Percentiles rank a stretch among this genome's conserved stretches.
phyloP scores from a whole-genome alignment of 441 rosid species.

The Gossypium schwendimanii region DNA sequence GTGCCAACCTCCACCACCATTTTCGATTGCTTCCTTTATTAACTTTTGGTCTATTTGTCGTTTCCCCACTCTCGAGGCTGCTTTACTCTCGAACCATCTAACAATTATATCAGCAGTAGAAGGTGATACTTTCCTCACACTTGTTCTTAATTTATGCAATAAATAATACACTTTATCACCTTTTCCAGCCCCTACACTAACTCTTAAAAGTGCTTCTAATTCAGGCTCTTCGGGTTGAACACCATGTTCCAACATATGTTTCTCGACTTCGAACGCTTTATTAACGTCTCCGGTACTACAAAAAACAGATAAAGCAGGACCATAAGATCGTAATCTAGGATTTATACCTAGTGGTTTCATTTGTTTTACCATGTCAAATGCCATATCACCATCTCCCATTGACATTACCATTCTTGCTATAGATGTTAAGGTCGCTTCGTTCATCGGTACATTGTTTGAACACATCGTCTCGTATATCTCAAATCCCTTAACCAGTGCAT shows the following conservation, averaged over 20 bases:
- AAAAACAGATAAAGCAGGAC: slow-evolving; percentile 49
- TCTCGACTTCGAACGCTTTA: slow-evolving; percentile 50
- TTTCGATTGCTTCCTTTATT: slow-evolving; percentile 33
- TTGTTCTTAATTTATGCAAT: slow-evolving; percentile 49
- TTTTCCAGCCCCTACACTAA: slow-evolving; percentile 39
- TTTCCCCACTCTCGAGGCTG: slow-evolving; percentile 51
- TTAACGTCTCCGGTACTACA: slow-evolving; percentile 36
- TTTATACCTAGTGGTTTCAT: slow-evolving; percentile 45
- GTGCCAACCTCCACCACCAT: slow-evolving; percentile 69
- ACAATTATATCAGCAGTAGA: slow-evolving; percentile 37
- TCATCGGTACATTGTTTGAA: slow-evolving; percentile 39
- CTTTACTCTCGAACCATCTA: slow-evolving; percentile 47
- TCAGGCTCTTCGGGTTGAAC: slow-evolving; percentile 59
- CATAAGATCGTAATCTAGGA: slow-evolving; percentile 56
- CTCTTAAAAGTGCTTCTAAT: slow-evolving; percentile 48
- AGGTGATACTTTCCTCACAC: slow-evolving; percentile 43
- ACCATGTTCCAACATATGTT: slow-evolving; percentile 59
- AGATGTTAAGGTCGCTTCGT: slow-evolving; percentile 55
- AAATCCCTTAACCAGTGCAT: slow-evolving; percentile 46
- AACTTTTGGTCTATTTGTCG: slow-evolving; percentile 30
- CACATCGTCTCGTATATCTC: slow-evolving; percentile 50
- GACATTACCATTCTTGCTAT: slow-evolving; percentile 66
- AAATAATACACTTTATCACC: slow-evolving; percentile 56
- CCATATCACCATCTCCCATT: slow-evolving; percentile 53
- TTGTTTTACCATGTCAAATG: slow-evolving; percentile 56